Base-by-base conservation (phyloP, 495 filamentous ascomycete genomes). In the Podospora pseudoanserina region DNA sequence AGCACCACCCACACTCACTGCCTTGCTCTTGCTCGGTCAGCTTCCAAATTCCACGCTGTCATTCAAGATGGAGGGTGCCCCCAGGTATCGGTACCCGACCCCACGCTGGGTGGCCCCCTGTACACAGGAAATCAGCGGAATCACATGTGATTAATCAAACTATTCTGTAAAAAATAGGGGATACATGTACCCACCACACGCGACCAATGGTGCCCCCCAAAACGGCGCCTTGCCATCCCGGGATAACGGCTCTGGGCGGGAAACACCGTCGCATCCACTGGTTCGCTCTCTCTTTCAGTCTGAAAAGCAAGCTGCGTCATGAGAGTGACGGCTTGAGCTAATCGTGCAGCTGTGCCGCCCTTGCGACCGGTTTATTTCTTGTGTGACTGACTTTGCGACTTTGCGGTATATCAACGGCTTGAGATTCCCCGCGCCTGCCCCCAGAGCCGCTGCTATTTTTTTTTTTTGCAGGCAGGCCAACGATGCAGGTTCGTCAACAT, bases 31-130 rank as follows among this genome's bases (percentile, higher is more conserved):
- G 26, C 56, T 59, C 26, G 19, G 63, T 65, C 68, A 69, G 66
- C 66, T 62, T 64, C 63, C 68, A 73, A 76, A 71, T 72, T 76
- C 76, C 76, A 78, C 76, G 74, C 62, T 78, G 76, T 70, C 76
- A 74, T 75, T 65, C 68, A 26, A 23, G 63, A 15, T 60, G 39
- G 19, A 59, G 56, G 56, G 56, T 23, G 56, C 0, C 39, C 39
- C 39, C 39, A 49, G 39, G 39, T 49, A 63, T 44, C 30, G 27
- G 49, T 49, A 55, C 64, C 15, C 30, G 23, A 56, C 64, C 53
- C 26, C 64, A 65, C 16, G 64, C 23, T 65, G n/a, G 5, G 27
- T 30, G 64, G 30, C 55, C 7, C 18, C 13, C 23, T 58, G 6
- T 58, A 23, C 55, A 58, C n/a, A 20, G 11, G 18, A 58, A 15